Base-by-base conservation (phyloP, 2,329 filamentous ascomycete species). In the Coniochaeta pulveracea region DNA sequence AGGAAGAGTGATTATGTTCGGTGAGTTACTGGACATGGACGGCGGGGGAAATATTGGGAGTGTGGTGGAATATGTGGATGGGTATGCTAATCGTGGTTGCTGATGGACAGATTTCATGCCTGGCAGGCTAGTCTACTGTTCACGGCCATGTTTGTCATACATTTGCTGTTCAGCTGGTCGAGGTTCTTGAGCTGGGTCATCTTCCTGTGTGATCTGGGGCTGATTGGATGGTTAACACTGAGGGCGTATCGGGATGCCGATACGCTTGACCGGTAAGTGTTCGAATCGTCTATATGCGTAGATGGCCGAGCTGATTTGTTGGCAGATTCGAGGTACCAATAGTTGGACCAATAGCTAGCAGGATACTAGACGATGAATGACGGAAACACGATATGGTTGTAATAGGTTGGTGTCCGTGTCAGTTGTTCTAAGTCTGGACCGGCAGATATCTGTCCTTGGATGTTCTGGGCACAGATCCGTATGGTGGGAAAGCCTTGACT, bases 1-100 rank as follows among this genome's bases (percentile, higher is more conserved):
- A 76, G 88, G 51, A 91, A 94, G 64, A 95, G 86, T 51, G 91
- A 98, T 60, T 98, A 94, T 57, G 91, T 98, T 37, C 73, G 91
- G 83, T 89, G 59, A 37, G 72, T 25, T 23, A n/a, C 5, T 27
- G 26, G 15, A 5, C 7, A 5, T 21, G 5, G 19, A 21, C n/a
- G n/a, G n/a, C n/a, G n/a, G n/a, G n/a, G n/a, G n/a, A n/a, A n/a
- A n/a, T n/a, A n/a, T 26, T 10, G 19, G 19, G 12, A 12, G 19
- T 14, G 5, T 4, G 11, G 10, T 26, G 12, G 12, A 15, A 5
- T 6, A 18, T 12, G 22, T 18, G 10, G 7, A 31, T 34, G 30
- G 24, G 17, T 18, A 26, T 22, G 37, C 48, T 51, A 40, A 54
- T 39, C 9, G 19, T 16, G 14, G 19, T 10, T 24, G n/a, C 10